These are phyloP conservation scores for Durio zibethinus DNA, from an alignment of 345 rosid genomes.

Conservation along the genomic window DNA sequence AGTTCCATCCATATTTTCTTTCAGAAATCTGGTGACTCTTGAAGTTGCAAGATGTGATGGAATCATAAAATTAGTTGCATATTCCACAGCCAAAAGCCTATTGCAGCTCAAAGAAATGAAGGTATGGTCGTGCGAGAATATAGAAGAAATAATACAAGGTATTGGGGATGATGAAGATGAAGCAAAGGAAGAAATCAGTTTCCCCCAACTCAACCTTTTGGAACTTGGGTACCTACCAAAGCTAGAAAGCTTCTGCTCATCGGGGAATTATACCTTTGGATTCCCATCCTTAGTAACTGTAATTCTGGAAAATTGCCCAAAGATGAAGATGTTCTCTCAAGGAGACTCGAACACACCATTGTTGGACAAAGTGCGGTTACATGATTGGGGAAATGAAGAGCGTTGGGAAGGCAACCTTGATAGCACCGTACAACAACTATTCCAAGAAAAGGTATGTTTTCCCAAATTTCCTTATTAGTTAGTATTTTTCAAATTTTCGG, in stretches of 20 bases:
- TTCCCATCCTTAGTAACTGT: not conserved
- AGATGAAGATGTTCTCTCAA: not conserved
- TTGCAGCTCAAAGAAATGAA: too few relatives aligned
- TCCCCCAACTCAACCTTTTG: not conserved
- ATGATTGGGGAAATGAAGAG: not conserved
- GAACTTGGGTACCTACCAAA: not conserved
- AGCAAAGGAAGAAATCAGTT: not conserved
- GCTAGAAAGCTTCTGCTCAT: conserved; percentile 7
- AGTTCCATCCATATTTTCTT: too few relatives aligned
- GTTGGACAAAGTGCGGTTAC: not conserved
- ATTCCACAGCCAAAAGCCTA: not conserved
- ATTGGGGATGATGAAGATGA: not conserved
- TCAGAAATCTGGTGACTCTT: not conserved
- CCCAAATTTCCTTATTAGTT: not conserved
- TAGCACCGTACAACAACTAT: not conserved
- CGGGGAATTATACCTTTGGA: not conserved
- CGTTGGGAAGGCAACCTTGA: not conserved
- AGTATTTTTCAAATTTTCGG: not conserved
- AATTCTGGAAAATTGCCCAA: not conserved
- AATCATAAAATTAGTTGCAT: not conserved
- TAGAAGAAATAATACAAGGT: conserved; percentile 1
- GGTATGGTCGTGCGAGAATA: not conserved
- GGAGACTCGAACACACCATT: not conserved
- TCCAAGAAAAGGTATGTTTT: not conserved
- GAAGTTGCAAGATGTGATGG: not conserved